Evolutionary conservation across 2,329 filamentous ascomycete species (phyloP).

Genomic region (Botrytis aclada): DNA sequence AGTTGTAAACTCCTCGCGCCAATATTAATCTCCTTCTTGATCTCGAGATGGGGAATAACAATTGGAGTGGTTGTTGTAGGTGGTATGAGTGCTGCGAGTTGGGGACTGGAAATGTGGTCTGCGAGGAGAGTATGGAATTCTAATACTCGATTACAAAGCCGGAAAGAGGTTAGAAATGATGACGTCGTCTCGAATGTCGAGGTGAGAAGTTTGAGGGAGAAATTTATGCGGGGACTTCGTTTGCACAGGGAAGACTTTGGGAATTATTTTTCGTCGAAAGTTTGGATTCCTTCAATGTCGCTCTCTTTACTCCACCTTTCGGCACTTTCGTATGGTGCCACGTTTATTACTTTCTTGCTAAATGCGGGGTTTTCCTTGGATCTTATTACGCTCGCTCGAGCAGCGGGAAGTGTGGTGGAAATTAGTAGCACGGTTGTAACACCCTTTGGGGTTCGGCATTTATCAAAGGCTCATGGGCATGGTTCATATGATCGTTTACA

Average conservation of each 20-base stretch:
- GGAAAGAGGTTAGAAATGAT: slow-evolving; percentile 30
- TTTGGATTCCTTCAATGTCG: slow-evolving; percentile 48
- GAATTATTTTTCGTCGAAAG: slow-evolving; percentile 41
- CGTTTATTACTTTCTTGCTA: slow-evolving; percentile 55
- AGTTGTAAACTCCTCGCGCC: slow-evolving; percentile 55
- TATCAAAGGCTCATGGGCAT: slow-evolving; percentile 36
- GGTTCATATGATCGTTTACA: slow-evolving; percentile 26
- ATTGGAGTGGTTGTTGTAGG: slow-evolving; percentile 48
- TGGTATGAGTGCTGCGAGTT: slow-evolving; percentile 43
- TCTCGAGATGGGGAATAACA: slow-evolving; percentile 43
- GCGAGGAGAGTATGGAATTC: slow-evolving; percentile 43
- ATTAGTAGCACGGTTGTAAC: slow-evolving; percentile 52
- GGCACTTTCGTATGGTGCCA: slow-evolving; percentile 52
- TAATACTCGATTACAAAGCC: slow-evolving; percentile 33
- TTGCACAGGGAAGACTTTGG: slow-evolving; percentile 37
- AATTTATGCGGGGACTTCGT: slow-evolving; percentile 18
- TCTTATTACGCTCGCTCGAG: slow-evolving; percentile 47
- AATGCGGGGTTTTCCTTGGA: slow-evolving; percentile 48
- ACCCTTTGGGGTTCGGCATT: slow-evolving; percentile 46
- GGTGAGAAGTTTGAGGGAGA: not conserved
- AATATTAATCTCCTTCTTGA: slow-evolving; percentile 48
- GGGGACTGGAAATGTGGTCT: slow-evolving; percentile 42
- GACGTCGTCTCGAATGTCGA: not conserved
- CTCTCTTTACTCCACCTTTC: slow-evolving; percentile 53
- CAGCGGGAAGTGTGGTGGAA: slow-evolving; percentile 49